Evolutionary conservation across 208 protist genomes (phyloP).

Genomic region (Herpetomonas muscarum): DNA sequence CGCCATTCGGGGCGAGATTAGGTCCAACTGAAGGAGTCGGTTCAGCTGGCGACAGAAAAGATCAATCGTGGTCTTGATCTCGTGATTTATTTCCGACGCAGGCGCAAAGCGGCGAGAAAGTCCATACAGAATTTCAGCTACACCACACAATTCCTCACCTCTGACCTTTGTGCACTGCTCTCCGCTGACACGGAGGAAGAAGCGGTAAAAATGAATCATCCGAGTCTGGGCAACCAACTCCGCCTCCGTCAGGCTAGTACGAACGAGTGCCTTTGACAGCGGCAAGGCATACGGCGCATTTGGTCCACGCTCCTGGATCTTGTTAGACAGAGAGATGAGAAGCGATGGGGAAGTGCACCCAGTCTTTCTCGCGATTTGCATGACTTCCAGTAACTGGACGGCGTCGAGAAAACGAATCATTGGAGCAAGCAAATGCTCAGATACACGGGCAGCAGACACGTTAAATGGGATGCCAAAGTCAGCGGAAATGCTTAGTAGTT

Average conservation of each 20-base stretch:
- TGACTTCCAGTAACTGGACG: conserved; percentile 31
- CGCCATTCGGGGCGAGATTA: conserved; percentile 17
- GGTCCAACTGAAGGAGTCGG: conserved; percentile 36
- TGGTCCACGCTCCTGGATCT: conserved; percentile 26
- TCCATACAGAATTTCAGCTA: conserved; percentile 53
- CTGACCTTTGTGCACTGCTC: conserved; percentile 28
- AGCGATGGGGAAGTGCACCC: conserved; percentile 39
- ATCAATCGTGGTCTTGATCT: conserved; percentile 31
- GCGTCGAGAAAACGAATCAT: conserved; percentile 40
- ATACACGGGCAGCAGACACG: conserved; percentile 29
- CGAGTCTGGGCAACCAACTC: conserved; percentile 25
- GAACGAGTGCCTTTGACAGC: conserved; percentile 36
- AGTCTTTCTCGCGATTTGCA: conserved; percentile 38
- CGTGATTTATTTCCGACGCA: conserved; percentile 24
- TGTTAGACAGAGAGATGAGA: conserved; percentile 26
- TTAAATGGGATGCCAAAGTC: conserved; percentile 58
- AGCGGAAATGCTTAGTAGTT: conserved; percentile 50
- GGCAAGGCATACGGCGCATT: conserved; percentile 28
- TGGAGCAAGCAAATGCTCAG: conserved; percentile 47
- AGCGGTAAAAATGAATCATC: conserved; percentile 29
- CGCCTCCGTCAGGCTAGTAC: conserved; percentile 32
- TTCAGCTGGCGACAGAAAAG: conserved; percentile 43
- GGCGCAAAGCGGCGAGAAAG: conserved; percentile 39
- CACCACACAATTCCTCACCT: conserved; percentile 23
- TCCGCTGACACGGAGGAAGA: conserved; percentile 42